phyloP scores from a whole-genome alignment of 352 stramenopile species.

The Pythium coloratum region DNA sequence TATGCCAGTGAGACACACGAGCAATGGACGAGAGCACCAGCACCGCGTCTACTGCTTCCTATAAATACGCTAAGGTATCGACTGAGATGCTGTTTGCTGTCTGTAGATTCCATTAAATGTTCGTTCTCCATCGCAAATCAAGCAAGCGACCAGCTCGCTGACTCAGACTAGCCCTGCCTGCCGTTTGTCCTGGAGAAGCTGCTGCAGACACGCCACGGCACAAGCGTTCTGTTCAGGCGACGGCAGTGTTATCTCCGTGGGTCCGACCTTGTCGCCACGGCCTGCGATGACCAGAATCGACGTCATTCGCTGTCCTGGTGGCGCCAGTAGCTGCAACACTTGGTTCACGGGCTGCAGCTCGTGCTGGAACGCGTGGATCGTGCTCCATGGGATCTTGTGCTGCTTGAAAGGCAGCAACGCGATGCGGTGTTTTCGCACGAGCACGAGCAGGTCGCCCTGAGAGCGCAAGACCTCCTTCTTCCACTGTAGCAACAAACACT shows the following conservation, averaged over 20 bases:
- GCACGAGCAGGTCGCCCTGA: conserved; percentile 31
- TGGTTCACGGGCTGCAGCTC: conserved; percentile 29
- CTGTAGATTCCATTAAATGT: not conserved
- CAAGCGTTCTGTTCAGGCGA: conserved; percentile 28
- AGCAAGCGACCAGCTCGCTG: no score
- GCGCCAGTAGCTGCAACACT: conserved; percentile 28
- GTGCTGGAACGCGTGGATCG: conserved; percentile 39
- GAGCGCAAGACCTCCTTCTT: conserved; percentile 37
- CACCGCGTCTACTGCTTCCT: conserved; percentile 6
- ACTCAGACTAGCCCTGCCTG: not conserved
- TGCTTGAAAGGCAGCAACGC: conserved; percentile 35
- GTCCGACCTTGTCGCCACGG: conserved; percentile 30
- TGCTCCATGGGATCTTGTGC: conserved; percentile 31
- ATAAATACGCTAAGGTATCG: conserved; percentile 6
- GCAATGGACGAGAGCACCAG: no score
- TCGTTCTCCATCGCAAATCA: no score
- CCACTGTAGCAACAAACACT: conserved; percentile 26
- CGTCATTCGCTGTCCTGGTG: conserved; percentile 27
- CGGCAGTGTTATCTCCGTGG: conserved; percentile 35
- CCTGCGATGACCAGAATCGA: conserved; percentile 43
- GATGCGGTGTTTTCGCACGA: conserved; percentile 36
- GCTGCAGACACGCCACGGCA: conserved; percentile 31
- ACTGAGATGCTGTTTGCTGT: no score
- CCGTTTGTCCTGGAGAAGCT: conserved; percentile 30
- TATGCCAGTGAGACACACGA: not conserved